Base-by-base conservation (phyloP, 805 yeast genomes). In the Yarrowia sp. region DNA sequence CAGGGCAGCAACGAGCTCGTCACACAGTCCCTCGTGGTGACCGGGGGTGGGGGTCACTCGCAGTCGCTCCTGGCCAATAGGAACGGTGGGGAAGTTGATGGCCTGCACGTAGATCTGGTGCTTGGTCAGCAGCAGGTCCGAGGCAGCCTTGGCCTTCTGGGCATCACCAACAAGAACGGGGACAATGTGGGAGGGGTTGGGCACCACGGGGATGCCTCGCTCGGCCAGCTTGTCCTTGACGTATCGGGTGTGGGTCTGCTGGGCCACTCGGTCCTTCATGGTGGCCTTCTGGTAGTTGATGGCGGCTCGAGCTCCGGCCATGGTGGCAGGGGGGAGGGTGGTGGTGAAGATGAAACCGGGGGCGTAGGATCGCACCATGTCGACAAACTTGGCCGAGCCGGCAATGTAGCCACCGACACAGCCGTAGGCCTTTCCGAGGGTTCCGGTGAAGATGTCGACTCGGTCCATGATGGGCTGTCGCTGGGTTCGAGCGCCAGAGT, bases 1-100 rank as follows among this genome's bases (percentile, higher is more conserved):
- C 60, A 95, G 82, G 13, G 98, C 92, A 12, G 80, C 85, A 67
- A 95, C 83, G 73, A 95, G 84, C 71, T 86, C 83, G 76, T 92
- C 91, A 66, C 94, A 84, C 61, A 91, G 82, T 68, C 88, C 90
- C 69, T 86, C 83, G 19, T 87, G 85, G 78, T 95, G 99, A 67
- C 97, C 98, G 43, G 99, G 99, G 49, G 99, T 93, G 68, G 99
- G 98, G n/a, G 99, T 95, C 76, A 95, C 87, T 80, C 99, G 88
- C 74, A 95, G 86, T 77, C 99, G 88, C 81, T 95, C 99, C 72
- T 92, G 89, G 70, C 99, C 99, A 72, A 90, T 87, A 19, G 97
- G 89, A 70, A 95, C 99, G 30, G 99, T 95, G 70, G 99, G 99
- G 87, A 89, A 95, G 82, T 95, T 95, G 78, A 95, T 95, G 56